Conservation (phyloP, 1,139 yeast species). For the Wickerhamomyces sp. region DNA sequence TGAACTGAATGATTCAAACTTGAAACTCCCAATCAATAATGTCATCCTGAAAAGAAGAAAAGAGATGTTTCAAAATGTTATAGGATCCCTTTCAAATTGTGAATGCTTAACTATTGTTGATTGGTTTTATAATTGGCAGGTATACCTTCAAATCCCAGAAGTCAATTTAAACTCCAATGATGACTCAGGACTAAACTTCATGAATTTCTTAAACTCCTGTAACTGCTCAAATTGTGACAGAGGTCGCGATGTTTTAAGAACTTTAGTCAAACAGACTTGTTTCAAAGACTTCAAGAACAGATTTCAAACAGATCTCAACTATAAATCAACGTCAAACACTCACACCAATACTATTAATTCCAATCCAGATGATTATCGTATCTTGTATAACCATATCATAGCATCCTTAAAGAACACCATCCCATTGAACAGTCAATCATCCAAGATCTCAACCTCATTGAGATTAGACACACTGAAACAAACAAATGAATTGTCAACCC, state of each 20-base stretch:
- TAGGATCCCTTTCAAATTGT: slow-evolving; percentile 10
- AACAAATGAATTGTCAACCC: slow-evolving; percentile 11
- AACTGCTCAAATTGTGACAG: slow-evolving; percentile 16
- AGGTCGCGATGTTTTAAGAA: slow-evolving; percentile 16
- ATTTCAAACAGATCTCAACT: slow-evolving; percentile 16
- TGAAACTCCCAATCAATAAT: slow-evolving; percentile 19
- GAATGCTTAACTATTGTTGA: slow-evolving; percentile 19
- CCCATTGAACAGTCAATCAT: slow-evolving; percentile 18
- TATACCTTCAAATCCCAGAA: slow-evolving; percentile 18
- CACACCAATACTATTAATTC: slow-evolving; percentile 8
- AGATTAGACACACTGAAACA: slow-evolving; percentile 13
- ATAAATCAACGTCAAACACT: slow-evolving; percentile 4
- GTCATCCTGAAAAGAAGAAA: slow-evolving; percentile 13
- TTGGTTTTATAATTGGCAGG: slow-evolving; percentile 26
- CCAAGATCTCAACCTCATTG: slow-evolving; percentile 15
- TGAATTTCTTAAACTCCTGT: slow-evolving; percentile 21
- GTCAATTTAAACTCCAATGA: slow-evolving; percentile 8
- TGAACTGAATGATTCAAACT: slow-evolving; percentile 12
- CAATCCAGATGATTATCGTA: slow-evolving; percentile 20
- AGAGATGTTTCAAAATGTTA: slow-evolving; percentile 18
- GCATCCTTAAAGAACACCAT: slow-evolving; percentile 22
- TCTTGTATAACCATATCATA: slow-evolving; percentile 20
- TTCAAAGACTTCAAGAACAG: slow-evolving; percentile 24
- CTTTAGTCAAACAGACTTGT: slow-evolving; percentile 11
- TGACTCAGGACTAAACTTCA: slow-evolving; percentile 16